Evolutionary conservation across 2,329 filamentous ascomycete species (phyloP), one percentile per base, ranked within the genome.

Genomic region (Periconia sp.): DNA sequence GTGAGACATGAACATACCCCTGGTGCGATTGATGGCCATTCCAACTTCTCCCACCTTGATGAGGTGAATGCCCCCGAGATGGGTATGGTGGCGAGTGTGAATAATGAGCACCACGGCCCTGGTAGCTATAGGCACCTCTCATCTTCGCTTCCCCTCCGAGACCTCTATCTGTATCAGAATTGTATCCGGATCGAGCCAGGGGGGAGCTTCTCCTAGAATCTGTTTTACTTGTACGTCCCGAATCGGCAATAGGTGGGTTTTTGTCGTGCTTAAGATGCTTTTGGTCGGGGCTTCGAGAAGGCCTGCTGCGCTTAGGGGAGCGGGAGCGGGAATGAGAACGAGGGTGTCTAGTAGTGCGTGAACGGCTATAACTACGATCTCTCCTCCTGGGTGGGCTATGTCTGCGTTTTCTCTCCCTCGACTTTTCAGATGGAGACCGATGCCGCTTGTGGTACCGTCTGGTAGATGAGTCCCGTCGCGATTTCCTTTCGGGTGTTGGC

Each of bases 11-110:
- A 15, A 73, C 77, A 74, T 76, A 84, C 83, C 78, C 76, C 65
- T 81, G 77, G 61, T 79, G 52, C 57, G 76, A 77, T 57, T 75
- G 60, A 41, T 70, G 80, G 18, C 77, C 78, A 55, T 72, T 74
- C 79, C 84, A 84, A 48, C 77, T 81, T 69, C 84, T 77, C 46
- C 77, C 77, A 57, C 76, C 75, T 37, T 77, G 77, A 65, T 87
- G 84, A 14, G 86, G 84, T 40, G 86, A 87, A 42, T 83, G 81
- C 10, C 79, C 78, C 55, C 81, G 81, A n/a, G 86, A 84, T 58
- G 77, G 76, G 61, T 84, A 83, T 50, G 83, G 81, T 40, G 86
- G 82, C n/a, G 85, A 85, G 45, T 82, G 80, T 20, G 80, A 79
- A 62, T 82, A 84, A 51, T 80, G 49, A 9, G 69, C 70, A 20